Evolutionary conservation across 2,329 filamentous ascomycete genomes (phyloP).

Genomic region (Fusarium phyllophilum): DNA sequence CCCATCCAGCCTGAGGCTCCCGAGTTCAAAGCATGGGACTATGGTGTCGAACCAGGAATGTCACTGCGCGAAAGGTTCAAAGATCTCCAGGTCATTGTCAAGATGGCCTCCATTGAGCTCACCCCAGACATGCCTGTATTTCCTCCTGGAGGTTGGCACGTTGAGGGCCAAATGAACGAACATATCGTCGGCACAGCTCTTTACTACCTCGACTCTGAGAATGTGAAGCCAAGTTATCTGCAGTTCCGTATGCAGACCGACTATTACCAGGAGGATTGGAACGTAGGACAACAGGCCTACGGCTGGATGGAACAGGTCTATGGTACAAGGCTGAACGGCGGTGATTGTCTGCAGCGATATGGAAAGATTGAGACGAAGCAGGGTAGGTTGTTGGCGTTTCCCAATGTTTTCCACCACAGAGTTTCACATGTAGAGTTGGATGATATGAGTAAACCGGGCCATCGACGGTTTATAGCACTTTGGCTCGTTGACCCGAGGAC

Average conservation of each 20-base stretch:
- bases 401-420: slow-evolving; percentile 36
- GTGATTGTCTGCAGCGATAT: slow-evolving; percentile 22
- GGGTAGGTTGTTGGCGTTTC: slow-evolving; percentile 30
- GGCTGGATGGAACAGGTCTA: slow-evolving; percentile 27
- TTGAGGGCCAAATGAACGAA: slow-evolving; percentile 45
- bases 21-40: slow-evolving; percentile 52
- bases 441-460: slow-evolving; percentile 59
- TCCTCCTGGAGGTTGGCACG: slow-evolving; percentile 34
- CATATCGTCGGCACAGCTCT: slow-evolving; percentile 44
- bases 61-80: slow-evolving; percentile 15
- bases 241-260: slow-evolving; percentile 36
- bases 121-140: slow-evolving; percentile 37
- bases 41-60: slow-evolving; percentile 8
- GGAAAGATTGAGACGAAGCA: slow-evolving; percentile 34
- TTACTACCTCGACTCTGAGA: slow-evolving; percentile 41
- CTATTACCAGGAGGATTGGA: background rate
- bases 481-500: slow-evolving; percentile 63
- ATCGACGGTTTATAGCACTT: slow-evolving; percentile 62
- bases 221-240: slow-evolving; percentile 30
- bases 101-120: slow-evolving; percentile 54
- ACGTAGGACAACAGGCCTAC: background rate
- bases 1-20: slow-evolving; percentile 26
- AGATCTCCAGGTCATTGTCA: slow-evolving; percentile 67
- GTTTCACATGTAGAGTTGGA: slow-evolving; percentile 54
- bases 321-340: background rate